These are phyloP conservation scores for Westerdykella ornata DNA, from an alignment of 2,329 filamentous ascomycete species.

Conservation along the genomic window DNA sequence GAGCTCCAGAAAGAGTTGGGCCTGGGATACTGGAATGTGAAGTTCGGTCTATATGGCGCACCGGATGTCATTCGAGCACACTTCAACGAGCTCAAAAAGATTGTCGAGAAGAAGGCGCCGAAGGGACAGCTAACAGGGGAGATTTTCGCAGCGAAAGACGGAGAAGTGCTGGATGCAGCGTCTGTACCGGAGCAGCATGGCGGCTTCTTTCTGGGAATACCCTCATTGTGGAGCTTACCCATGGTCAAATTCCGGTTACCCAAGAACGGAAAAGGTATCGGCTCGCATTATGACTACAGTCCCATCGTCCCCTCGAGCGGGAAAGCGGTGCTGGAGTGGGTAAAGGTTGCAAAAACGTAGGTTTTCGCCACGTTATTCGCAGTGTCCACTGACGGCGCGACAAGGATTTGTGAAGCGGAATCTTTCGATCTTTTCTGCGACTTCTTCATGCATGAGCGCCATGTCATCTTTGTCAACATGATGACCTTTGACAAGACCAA, in stretches of 20 bases:
- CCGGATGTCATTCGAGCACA: conserved; percentile 42
- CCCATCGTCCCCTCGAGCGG: conserved; percentile 32
- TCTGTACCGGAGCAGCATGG: conserved; percentile 25
- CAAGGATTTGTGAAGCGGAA: conserved; percentile 37
- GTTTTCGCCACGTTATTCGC: too few species aligned
- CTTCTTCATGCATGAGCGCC: conserved; percentile 46
- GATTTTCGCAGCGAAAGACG: conserved; percentile 37
- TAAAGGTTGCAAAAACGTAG: conserved; percentile 34
- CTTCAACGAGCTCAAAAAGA: conserved; percentile 37
- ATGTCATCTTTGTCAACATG: conserved; percentile 46
- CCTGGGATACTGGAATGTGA: conserved; percentile 42
- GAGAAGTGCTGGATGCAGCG: conserved; percentile 37
- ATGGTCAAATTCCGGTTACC: conserved; percentile 31
- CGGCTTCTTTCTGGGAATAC: conserved; percentile 29
- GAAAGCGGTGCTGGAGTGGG: conserved; percentile 40
- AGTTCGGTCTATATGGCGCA: conserved; percentile 43
- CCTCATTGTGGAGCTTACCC: conserved; percentile 26
- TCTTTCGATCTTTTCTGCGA: conserved; percentile 44
- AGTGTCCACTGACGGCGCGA: too few species aligned
- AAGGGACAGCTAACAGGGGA: conserved; percentile 36
- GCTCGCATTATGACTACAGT: conserved; percentile 29
- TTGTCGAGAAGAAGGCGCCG: conserved; percentile 34
- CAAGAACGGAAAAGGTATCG: conserved; percentile 22
- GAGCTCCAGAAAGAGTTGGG: conserved; percentile 41
- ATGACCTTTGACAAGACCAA: conserved; percentile 45